Percentiles rank a stretch among this genome's conserved stretches.
Evolutionary conservation across 2,329 filamentous ascomycete genomes (phyloP).

Genomic region (Colletotrichum aenigma): DNA sequence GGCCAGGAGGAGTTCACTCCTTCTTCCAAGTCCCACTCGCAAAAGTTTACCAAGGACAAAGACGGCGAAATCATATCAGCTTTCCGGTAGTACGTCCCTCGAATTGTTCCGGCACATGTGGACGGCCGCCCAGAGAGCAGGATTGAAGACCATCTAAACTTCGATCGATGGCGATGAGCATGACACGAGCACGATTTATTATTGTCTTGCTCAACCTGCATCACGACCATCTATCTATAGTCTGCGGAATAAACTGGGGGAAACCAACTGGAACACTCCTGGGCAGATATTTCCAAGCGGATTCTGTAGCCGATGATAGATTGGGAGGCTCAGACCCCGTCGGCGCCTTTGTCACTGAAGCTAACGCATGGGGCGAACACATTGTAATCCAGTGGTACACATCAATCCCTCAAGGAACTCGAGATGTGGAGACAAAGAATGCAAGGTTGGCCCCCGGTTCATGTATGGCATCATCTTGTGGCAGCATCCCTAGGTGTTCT

Average conservation of each 20-base stretch:
- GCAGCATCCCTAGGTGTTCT: background rate
- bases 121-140: background rate
- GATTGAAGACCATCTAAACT: background rate
- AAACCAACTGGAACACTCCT: background rate
- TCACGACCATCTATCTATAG: rapidly evolving
- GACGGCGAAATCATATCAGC: rapidly evolving
- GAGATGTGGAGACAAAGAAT: background rate
- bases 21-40: too few relatives aligned
- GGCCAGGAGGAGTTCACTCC: too few relatives aligned
- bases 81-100: background rate
- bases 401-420: background rate
- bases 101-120: rapidly evolving
- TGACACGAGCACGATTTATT: background rate
- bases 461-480: background rate
- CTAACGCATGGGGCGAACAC: background rate
- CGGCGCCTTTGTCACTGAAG: background rate
- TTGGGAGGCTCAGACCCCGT: background rate
- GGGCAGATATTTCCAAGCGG: background rate
- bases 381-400: background rate
- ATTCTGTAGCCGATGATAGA: background rate
- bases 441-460: background rate
- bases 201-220: background rate
- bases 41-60: background rate
- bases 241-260: background rate
- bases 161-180: background rate